phyloP scores from a whole-genome alignment of 352 stramenopile genomes.

The Phytopythium chamaehyphon region DNA sequence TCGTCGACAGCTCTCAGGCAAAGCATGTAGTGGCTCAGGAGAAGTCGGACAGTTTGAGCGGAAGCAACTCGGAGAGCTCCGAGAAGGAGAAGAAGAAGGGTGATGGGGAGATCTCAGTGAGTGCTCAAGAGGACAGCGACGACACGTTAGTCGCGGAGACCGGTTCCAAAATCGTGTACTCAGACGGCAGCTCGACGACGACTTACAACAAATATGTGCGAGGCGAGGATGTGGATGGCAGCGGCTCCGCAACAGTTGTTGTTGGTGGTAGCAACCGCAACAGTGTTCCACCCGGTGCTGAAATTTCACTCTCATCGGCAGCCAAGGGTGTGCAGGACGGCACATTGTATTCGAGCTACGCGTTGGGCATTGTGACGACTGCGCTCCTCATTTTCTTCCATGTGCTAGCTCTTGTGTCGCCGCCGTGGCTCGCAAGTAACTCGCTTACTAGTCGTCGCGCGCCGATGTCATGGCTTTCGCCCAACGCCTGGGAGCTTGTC shows the following conservation, averaged over 20 bases:
- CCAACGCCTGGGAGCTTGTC: slow-evolving; percentile 68
- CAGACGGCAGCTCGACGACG: slow-evolving; percentile 25
- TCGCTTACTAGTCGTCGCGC: slow-evolving; percentile 12
- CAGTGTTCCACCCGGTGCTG: slow-evolving; percentile 44
- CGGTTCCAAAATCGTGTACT: slow-evolving; percentile 28
- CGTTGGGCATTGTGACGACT: slow-evolving; percentile 39
- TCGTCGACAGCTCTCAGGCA: slow-evolving; percentile 21
- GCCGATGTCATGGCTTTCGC: slow-evolving; percentile 36
- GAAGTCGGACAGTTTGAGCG: slow-evolving; percentile 7
- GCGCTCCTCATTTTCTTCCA: slow-evolving; percentile 58
- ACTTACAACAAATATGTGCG: slow-evolving; percentile 38
- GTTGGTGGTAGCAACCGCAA: slow-evolving; percentile 46
- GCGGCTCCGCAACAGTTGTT: slow-evolving; percentile 25
- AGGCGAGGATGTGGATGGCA: slow-evolving; percentile 14
- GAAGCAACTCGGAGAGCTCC: slow-evolving; percentile 9
- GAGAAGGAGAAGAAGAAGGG: not conserved
- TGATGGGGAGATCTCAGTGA: slow-evolving; percentile 8
- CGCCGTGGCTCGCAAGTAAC: slow-evolving; percentile 30
- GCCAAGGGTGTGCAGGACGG: slow-evolving; percentile 42
- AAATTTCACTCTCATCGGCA: slow-evolving; percentile 45
- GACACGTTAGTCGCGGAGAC: slow-evolving; percentile 24
- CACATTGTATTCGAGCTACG: slow-evolving; percentile 42
- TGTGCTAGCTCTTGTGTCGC: slow-evolving; percentile 38
- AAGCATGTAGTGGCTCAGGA: slow-evolving; percentile 15
- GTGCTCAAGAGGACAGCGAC: slow-evolving; percentile 15